Base-by-base conservation (phyloP, 495 filamentous ascomycete genomes). In the Poronia punctata region DNA sequence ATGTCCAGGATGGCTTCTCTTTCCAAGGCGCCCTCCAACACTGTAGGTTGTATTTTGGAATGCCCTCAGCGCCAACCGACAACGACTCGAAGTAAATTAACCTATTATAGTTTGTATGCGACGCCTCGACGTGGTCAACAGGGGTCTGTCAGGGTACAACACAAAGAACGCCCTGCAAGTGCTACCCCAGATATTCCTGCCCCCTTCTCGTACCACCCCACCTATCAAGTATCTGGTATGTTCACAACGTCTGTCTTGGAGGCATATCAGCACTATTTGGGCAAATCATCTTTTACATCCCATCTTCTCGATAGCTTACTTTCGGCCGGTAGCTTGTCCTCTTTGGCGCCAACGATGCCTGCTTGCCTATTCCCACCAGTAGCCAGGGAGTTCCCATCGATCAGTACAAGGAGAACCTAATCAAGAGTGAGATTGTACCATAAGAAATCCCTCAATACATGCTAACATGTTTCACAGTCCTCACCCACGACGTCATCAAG, bases 281-380 rank as follows among this genome's bases (percentile, higher is more conserved):
- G n/a, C n/a, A n/a, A n/a, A n/a, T n/a, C n/a, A n/a, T n/a, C n/a
- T n/a, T n/a, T n/a, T n/a, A n/a, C n/a, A n/a, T n/a, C n/a, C n/a
- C n/a, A n/a, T n/a, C n/a, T n/a, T n/a, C n/a, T n/a, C n/a, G n/a
- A n/a, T n/a, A n/a, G n/a, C n/a, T n/a, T n/a, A n/a, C 22, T 11
- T 9, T 5, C 21, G 4, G 9, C 18, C 36, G 20, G 18, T 38
- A 90, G 84, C 70, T 80, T 16, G 66, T 95, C 46, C 87, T 92
- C 52, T 78, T 94, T 43, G 88, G 88, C 12, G 84, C 88, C 52
- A 95, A 95, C 55, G 88, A 95, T 57, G 81, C 88, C 5, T 72
- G 70, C 39, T 50, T 89, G n/a, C 67, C 68, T 14, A 60, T 68
- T 27, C 64, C 70, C 10, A 62, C 61, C 15, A 76, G 68, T 40